A percentile compares a stretch with the other conserved stretches of the same genome.
These are phyloP conservation scores for Lavandula angustifolia DNA, from an alignment of 257 asterid genomes.

Conservation along the genomic window DNA sequence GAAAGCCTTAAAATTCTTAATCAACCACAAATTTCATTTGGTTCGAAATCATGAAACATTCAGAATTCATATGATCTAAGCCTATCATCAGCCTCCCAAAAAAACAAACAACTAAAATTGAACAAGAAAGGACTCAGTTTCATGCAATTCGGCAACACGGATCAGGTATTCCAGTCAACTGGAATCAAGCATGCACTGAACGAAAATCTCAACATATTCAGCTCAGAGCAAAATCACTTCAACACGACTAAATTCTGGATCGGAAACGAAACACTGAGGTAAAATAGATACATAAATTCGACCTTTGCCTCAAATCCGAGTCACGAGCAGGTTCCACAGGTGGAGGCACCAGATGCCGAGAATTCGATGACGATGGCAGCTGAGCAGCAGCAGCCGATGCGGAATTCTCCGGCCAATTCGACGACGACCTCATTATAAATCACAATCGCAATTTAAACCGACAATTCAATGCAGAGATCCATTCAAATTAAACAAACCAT, in stretches of 20 bases:
- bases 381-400: constrained; percentile 37
- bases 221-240: constrained; percentile 21
- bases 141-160: constrained; percentile 28
- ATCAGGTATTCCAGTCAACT: constrained; percentile 37
- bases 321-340: constrained; percentile 38
- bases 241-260: constrained; percentile 39
- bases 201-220: constrained; percentile 27
- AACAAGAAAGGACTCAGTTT: constrained; percentile 27
- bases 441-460: constrained; percentile 25
- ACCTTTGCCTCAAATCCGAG: constrained; percentile 56
- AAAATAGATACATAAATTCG: constrained; percentile 24
- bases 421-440: constrained; percentile 62
- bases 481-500: constrained; percentile 7
- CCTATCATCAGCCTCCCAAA: constrained; percentile 3
- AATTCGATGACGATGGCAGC: constrained; percentile 38
- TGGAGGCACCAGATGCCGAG: constrained; percentile 39
- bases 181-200: constrained; percentile 27
- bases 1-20: neutral
- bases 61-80: constrained; percentile 6
- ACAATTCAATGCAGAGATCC: constrained; percentile 32
- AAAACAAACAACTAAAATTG: neutral
- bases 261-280: constrained; percentile 37
- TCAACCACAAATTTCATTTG: constrained; percentile 15
- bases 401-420: constrained; percentile 60
- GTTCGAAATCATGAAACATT: neutral